Evolutionary conservation across 163 green algal species (phyloP), one percentile per base, ranked within the genome.

Genomic region (Scenedesmus sp.): DNA sequence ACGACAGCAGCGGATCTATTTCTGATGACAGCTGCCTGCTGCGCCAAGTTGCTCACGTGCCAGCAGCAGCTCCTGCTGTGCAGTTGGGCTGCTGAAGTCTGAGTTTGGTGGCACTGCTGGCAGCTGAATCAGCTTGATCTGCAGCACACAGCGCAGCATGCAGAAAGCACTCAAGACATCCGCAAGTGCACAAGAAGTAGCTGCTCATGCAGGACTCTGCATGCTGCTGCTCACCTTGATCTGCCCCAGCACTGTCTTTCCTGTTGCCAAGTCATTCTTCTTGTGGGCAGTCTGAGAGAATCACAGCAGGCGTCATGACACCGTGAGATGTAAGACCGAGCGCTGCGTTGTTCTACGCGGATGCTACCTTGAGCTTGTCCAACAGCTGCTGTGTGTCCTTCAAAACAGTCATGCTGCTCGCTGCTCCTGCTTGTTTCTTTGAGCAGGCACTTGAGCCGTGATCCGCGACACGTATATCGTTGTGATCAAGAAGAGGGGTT

Each of bases 121-220:
- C 24, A 99, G 90, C 89, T 97, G 93, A 18, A 96, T 97, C 37
- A 99, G 89, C 81, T 96, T 95, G 53, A 98, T 68, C 96, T 98
- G 95, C 87, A 92, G 3, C 37, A 37, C 37, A 68, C 18, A n/a
- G n/a, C n/a, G n/a, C n/a, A n/a, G 56, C 30, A 83, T 42, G 33
- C 80, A 72, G 0, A 20, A 33, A 68, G 18, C 13, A 6, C 43
- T n/a, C 26, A 70, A 24, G 0, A 16, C 5, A 80, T 2, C n/a
- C 1, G 49, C 35, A 76, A 26, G 0, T 33, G 26, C 51, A 51
- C 12, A 10, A 78, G 59, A 53, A 76, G 85, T 37, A 81, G 24
- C 65, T n/a, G 15, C 42, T 42, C 20, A 70, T 16, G 59, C 24
- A 72, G 35, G 22, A 72, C 22, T 61, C 1, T 15, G 3, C 24